Percentiles rank a stretch among this genome's conserved stretches.
phyloP scores from a whole-genome alignment of 208 protist species.

The Acanthamoeba castellanii region DNA sequence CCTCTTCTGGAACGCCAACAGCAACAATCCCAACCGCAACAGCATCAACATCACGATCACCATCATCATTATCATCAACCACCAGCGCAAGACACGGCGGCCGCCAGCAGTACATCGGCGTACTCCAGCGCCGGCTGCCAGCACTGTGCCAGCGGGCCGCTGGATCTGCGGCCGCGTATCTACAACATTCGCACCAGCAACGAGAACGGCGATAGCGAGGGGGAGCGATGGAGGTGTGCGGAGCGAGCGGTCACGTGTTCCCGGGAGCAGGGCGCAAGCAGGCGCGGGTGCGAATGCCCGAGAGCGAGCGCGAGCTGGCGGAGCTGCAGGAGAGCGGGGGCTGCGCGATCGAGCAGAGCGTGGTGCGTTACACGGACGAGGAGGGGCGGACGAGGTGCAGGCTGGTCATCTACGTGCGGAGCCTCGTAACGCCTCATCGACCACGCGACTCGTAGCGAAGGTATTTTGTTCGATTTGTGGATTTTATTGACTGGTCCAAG shows the following conservation, averaged over 20 bases:
- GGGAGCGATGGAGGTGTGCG: not conserved
- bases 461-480: no score
- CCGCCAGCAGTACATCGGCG: no score
- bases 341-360: not conserved
- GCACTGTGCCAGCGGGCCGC: no score
- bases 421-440: not conserved
- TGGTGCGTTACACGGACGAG: not conserved
- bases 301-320: slow-evolving; percentile 10
- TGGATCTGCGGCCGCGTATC: no score
- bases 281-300: not conserved
- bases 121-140: no score
- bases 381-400: not conserved
- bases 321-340: not conserved
- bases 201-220: not conserved
- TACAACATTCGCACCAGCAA: not conserved
- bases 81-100: no score
- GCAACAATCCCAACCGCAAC: no score
- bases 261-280: not conserved
- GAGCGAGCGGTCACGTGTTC: not conserved
- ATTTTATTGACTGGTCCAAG: no score
- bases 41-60: no score
- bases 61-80: no score
- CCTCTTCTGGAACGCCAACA: no score
- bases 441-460: not conserved
- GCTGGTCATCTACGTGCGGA: not conserved